These are phyloP conservation scores for Phaeophleospora eucalypticola DNA, from an alignment of 2,329 filamentous ascomycete genomes.

Conservation along the genomic window DNA sequence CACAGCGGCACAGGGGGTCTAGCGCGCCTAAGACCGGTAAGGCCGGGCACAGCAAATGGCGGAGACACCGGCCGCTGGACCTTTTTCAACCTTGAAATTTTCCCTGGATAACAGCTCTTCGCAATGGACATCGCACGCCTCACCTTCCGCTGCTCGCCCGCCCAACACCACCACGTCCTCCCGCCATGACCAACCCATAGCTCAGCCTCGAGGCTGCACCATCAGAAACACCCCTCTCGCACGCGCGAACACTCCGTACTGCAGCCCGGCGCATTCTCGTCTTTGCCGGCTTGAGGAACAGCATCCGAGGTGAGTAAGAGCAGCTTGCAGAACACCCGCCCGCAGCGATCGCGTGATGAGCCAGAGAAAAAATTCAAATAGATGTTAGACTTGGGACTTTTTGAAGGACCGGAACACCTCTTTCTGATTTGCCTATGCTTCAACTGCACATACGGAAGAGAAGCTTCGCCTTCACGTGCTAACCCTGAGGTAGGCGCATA, in stretches of 20 bases:
- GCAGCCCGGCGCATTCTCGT: constrained; percentile 2
- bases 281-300: not conserved
- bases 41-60: too few relatives aligned
- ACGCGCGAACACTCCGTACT: too few relatives aligned
- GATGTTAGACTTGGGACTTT: constrained; percentile 23
- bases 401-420: constrained; percentile 16
- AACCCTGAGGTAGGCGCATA: constrained; percentile 1
- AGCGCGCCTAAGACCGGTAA: too few relatives aligned
- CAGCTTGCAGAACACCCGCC: not conserved
- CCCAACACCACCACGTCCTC: not conserved
- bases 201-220: not conserved
- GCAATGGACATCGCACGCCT: not conserved
- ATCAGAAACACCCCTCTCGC: not conserved
- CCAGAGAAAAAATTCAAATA: constrained; percentile 16
- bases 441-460: not conserved
- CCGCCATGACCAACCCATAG: not conserved
- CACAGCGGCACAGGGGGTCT: too few relatives aligned
- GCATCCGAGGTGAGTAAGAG: constrained; percentile 3
- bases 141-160: not conserved
- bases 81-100: not conserved
- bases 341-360: constrained; percentile 11
- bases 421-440: constrained; percentile 8
- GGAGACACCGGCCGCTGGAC: too few relatives aligned
- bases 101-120: not conserved
- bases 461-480: constrained; percentile 2